A percentile compares a stretch with the other conserved stretches of the same genome.
Evolutionary conservation across 768 basidiomycete genomes (phyloP).

Genomic region (Boletus tomentosulus): DNA sequence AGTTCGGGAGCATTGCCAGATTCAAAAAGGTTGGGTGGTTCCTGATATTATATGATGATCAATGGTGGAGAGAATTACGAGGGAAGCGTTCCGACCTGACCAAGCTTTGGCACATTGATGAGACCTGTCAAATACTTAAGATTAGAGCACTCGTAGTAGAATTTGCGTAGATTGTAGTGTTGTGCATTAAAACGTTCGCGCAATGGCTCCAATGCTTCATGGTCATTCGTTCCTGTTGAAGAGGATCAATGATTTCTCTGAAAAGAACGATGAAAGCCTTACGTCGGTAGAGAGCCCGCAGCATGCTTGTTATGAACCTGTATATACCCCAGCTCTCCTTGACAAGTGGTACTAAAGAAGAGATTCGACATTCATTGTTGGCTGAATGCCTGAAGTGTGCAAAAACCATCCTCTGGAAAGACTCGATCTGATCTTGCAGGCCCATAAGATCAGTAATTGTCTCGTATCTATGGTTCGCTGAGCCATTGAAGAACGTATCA

Average conservation of each 20-base stretch:
- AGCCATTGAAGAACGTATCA: constrained; percentile 5
- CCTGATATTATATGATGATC: constrained; percentile 43
- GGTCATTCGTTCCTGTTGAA: constrained; percentile 74
- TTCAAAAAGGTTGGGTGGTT: constrained; percentile 93
- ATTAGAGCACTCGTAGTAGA: constrained; percentile 99
- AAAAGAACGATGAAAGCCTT: constrained; percentile 25
- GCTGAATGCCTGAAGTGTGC: constrained; percentile 86
- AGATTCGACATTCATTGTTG: constrained; percentile 98
- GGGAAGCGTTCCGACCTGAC: constrained; percentile 50
- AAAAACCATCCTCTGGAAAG: constrained; percentile 97
- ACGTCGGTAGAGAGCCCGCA: constrained; percentile 96
- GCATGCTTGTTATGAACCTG: constrained; percentile 97
- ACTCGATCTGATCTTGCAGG: constrained; percentile 97
- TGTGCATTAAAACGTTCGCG: constrained; percentile 85
- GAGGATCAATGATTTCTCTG: constrained; percentile 2
- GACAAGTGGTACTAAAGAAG: constrained; percentile 90
- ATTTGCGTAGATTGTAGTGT: constrained; percentile 90
- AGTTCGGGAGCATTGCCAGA: constrained; percentile 80
- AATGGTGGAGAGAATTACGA: neutral
- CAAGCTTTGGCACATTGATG: constrained; percentile 97
- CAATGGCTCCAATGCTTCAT: constrained; percentile 86
- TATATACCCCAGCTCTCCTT: constrained; percentile 99
- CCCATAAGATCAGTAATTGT: constrained; percentile 97
- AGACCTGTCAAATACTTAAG: constrained; percentile 96
- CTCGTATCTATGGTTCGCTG: constrained; percentile 66